A percentile compares a stretch with the other conserved stretches of the same genome.
Evolutionary conservation across 805 yeast species (phyloP).

Genomic region (Lipomyces oligophaga): DNA sequence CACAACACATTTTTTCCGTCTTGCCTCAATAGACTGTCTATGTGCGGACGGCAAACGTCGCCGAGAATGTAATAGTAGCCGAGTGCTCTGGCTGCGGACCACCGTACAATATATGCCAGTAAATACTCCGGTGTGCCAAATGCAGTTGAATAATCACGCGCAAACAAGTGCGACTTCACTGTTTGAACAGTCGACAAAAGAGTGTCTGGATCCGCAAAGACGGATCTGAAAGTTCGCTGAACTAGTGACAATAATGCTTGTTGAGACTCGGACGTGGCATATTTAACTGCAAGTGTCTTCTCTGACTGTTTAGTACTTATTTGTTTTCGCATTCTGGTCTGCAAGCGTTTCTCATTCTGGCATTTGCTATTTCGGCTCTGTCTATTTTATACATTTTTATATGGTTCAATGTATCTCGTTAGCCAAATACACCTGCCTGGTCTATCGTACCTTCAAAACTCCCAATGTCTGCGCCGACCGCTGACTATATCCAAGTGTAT

Average conservation of each 20-base stretch:
- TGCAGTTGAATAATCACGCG: slow-evolving; percentile 67
- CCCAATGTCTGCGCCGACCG: no score
- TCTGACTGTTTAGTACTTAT: no score
- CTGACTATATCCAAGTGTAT: no score
- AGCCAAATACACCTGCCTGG: no score
- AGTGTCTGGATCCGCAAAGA: slow-evolving; percentile 14
- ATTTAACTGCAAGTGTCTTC: no score
- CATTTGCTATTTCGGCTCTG: no score
- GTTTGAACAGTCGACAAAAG: slow-evolving; percentile 45
- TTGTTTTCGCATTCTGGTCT: no score
- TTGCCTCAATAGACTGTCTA: not conserved
- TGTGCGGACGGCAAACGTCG: slow-evolving; percentile 20
- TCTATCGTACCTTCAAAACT: no score
- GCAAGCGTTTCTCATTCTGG: no score
- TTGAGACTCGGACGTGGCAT: slow-evolving; percentile 10
- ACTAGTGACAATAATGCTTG: slow-evolving; percentile 15
- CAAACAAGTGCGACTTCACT: slow-evolving; percentile 66
- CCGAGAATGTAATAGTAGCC: slow-evolving; percentile 68
- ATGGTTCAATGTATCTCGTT: no score
- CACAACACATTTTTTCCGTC: slow-evolving; percentile 45
- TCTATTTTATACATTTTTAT: no score
- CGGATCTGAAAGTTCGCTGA: slow-evolving; percentile 15
- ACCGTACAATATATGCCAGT: slow-evolving; percentile 72
- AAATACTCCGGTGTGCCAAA: slow-evolving; percentile 56
- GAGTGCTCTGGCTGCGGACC: slow-evolving; percentile 82